A percentile compares a stretch with the other conserved stretches of the same genome.
Evolutionary conservation across 805 yeast genomes (phyloP).

Genomic region (Yamadazyma akitaensis): DNA sequence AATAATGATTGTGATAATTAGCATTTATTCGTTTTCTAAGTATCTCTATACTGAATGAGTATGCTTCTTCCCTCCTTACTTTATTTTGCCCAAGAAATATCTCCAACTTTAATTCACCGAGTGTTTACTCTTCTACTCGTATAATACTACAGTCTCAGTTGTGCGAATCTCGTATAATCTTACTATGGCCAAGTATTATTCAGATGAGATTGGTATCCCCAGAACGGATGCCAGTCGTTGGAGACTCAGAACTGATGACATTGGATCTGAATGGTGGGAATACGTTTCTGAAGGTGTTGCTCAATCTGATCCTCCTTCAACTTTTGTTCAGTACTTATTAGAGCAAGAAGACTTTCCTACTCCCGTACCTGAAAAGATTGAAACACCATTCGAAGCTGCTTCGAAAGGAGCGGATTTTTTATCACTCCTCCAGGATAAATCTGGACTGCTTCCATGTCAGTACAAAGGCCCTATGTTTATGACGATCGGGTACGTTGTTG

Average conservation of each 20-base stretch:
- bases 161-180: neutral
- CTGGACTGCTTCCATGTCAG: conserved; percentile 89
- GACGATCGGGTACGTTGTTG: conserved; percentile 83
- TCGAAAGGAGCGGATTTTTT: conserved; percentile 73
- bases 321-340: conserved; percentile 55
- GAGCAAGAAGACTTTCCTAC: conserved; percentile 34
- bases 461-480: conserved; percentile 98
- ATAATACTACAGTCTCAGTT: neutral
- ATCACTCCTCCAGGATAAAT: conserved; percentile 64
- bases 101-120: no score
- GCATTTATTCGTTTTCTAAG: no score
- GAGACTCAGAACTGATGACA: conserved; percentile 66
- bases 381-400: conserved; percentile 58
- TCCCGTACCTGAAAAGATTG: conserved; percentile 38
- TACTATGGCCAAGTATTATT: conserved; percentile 35
- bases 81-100: no score
- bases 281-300: conserved; percentile 46
- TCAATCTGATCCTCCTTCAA: conserved; percentile 46
- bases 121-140: no score
- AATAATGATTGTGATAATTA: no score
- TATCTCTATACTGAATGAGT: no score
- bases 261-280: conserved; percentile 84
- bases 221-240: conserved; percentile 69
- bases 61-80: no score
- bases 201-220: conserved; percentile 68